These are phyloP conservation scores for Phytophthora sojae DNA, from an alignment of 352 stramenopile genomes.

Conservation along the genomic window DNA sequence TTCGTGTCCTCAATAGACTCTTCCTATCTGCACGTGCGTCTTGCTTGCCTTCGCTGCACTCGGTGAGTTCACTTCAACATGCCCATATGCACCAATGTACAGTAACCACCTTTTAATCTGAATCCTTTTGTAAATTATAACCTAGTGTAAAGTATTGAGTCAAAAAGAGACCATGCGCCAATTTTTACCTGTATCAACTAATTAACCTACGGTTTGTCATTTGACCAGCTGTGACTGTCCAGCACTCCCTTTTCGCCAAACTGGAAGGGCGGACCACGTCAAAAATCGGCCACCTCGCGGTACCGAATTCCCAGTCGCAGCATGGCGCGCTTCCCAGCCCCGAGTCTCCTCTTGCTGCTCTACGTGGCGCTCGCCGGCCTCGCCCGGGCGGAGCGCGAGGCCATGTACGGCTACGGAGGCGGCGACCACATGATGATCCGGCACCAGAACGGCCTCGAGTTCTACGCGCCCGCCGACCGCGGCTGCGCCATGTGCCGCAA, in stretches of 20 bases:
- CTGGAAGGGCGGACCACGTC: conserved; percentile 15
- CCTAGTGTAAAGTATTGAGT: no score
- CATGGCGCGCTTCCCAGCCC: conserved; percentile 7
- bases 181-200: no score
- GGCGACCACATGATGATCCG: conserved; percentile 24
- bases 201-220: no score
- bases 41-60: no score
- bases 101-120: no score
- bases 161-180: no score
- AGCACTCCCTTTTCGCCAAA: no score
- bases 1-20: conserved; percentile 27
- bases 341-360: conserved; percentile 11
- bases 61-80: no score
- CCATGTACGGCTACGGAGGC: conserved; percentile 22
- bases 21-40: not conserved
- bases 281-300: conserved; percentile 7
- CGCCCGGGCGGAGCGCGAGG: conserved; percentile 11
- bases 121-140: no score
- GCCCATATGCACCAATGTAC: no score
- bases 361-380: not conserved
- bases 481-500: conserved; percentile 69
- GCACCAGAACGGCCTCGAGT: conserved; percentile 39
- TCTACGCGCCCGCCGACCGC: conserved; percentile 45
- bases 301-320: not conserved
- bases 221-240: no score